Evolutionary conservation across 2,329 filamentous ascomycete genomes (phyloP).

Genomic region (Colletotrichum spaethianum): DNA sequence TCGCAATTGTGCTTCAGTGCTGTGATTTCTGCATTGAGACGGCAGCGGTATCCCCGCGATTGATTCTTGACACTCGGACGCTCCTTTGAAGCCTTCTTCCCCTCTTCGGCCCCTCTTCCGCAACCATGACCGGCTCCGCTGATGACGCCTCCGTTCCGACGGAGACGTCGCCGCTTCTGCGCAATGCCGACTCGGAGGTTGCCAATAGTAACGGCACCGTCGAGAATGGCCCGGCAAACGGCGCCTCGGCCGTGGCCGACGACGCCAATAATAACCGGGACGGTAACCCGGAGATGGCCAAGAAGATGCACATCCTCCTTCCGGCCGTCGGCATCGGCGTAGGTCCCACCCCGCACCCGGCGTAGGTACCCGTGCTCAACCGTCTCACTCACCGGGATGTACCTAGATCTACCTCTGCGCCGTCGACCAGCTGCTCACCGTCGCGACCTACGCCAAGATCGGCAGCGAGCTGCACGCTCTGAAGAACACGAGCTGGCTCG

Average conservation of each 20-base stretch:
- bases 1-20: background rate
- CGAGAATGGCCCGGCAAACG: background rate
- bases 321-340: slow-evolving; percentile 57
- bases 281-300: slow-evolving; percentile 48
- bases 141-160: slow-evolving; percentile 36
- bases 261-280: slow-evolving; percentile 36
- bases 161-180: slow-evolving; percentile 49
- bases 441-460: slow-evolving; percentile 84
- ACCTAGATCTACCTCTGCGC: slow-evolving; percentile 78
- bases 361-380: background rate
- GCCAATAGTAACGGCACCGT: slow-evolving; percentile 24
- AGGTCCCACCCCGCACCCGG: slow-evolving; percentile 17
- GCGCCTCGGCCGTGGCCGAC: slow-evolving; percentile 37
- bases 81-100: background rate
- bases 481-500: slow-evolving; percentile 83
- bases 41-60: background rate
- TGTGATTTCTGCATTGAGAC: background rate
- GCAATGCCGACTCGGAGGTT: slow-evolving; percentile 22
- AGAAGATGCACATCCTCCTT: slow-evolving; percentile 55
- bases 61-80: background rate
- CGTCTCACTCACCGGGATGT: slow-evolving; percentile 2
- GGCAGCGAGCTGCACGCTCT: slow-evolving; percentile 82
- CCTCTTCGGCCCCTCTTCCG: background rate
- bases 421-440: slow-evolving; percentile 82
- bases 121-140: slow-evolving; percentile 25